Percentiles rank a stretch among this genome's conserved stretches.
These are phyloP conservation scores for Closterium sp. DNA, from an alignment of 139 green algal genomes.

Conservation along the genomic window DNA sequence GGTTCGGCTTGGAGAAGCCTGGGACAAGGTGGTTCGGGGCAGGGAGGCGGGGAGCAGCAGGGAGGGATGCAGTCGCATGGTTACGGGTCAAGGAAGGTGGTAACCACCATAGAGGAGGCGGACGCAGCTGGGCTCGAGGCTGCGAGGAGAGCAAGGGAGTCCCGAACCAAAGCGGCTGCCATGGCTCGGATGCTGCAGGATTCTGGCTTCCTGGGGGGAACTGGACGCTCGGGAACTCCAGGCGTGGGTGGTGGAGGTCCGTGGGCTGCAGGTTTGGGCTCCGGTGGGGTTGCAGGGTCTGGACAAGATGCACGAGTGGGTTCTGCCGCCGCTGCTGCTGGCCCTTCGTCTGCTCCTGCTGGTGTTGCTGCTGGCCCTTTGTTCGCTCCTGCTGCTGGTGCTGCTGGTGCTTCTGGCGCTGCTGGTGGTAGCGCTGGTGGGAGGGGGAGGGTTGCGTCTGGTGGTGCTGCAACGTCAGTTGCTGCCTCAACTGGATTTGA, in stretches of 20 bases:
- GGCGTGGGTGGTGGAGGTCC: no score
- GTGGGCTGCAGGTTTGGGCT: neutral
- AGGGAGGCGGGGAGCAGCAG: no score
- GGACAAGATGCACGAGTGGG: neutral
- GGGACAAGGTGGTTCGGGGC: no score
- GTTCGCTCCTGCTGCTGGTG: neutral
- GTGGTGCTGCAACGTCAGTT: neutral
- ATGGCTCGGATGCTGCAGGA: neutral
- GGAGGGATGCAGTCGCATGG: neutral
- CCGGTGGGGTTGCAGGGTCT: neutral
- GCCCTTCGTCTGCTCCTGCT: neutral
- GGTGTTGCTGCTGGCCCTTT: neutral
- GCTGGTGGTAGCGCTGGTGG: neutral
- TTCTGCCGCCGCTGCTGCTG: neutral
- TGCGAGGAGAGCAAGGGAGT: neutral
- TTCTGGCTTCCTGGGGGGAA: neutral
- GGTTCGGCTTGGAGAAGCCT: neutral
- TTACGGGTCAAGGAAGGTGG: neutral
- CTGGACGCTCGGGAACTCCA: neutral
- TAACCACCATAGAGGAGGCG: neutral
- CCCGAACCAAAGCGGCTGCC: neutral
- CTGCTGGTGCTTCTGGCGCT: neutral
- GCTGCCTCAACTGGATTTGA: neutral
- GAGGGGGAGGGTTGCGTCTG: neutral
- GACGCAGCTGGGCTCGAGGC: neutral